Conservation (phyloP, 257 asterid species). For the Solanum virginianum region DNA sequence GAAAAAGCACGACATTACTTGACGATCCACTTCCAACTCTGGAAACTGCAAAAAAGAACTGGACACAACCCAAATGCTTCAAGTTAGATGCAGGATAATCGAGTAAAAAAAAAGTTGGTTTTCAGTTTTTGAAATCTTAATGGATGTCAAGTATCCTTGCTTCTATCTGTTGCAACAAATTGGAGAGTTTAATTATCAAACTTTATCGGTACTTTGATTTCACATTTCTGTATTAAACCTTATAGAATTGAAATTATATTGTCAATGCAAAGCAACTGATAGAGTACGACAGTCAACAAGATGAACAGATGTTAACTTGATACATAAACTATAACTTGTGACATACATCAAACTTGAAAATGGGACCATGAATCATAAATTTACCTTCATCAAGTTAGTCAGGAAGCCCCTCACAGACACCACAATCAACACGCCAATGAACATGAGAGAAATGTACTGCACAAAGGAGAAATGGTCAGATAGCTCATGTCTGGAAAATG, state of each 20-base stretch:
- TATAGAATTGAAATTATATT: neutral
- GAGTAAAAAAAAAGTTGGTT: neutral
- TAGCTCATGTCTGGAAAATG: neutral
- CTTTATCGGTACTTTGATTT: neutral
- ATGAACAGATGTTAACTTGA: neutral
- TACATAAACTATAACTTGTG: neutral
- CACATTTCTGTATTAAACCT: neutral
- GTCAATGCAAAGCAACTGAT: neutral
- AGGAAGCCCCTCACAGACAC: constrained; percentile 90
- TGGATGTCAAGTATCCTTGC: neutral
- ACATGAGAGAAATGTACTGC: constrained; percentile 88
- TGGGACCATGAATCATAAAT: neutral
- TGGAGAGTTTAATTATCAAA: neutral
- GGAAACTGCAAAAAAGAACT: constrained; percentile 97
- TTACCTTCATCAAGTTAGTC: constrained; percentile 85
- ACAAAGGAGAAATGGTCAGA: constrained; percentile 1
- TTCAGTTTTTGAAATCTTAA: neutral
- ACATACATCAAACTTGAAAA: neutral
- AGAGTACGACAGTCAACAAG: neutral
- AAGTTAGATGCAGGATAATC: neutral
- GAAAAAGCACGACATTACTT: constrained; percentile 95
- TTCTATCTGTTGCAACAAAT: neutral
- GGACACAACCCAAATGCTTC: constrained; percentile 18
- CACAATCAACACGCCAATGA: constrained; percentile 87
- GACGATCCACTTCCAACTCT: constrained; percentile 99